A percentile compares a stretch with the other conserved stretches of the same genome.
Conservation (phyloP, 345 rosid genomes). For the Trapa incisa region DNA sequence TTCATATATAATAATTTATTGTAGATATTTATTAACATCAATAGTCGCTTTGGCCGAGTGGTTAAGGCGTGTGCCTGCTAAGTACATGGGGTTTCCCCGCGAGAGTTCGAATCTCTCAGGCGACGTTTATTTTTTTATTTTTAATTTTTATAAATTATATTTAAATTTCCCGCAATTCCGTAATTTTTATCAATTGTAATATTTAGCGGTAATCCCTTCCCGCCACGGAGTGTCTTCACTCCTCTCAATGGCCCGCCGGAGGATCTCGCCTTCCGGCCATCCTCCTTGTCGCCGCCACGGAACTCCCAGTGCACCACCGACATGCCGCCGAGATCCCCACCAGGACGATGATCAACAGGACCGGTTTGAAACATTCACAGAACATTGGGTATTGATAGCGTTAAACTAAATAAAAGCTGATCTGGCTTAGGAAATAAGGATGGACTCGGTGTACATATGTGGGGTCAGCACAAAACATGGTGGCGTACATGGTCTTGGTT, state of each 20-base stretch:
- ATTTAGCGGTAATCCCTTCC: background rate
- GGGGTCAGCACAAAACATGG: background rate
- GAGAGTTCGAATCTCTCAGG: slow-evolving; percentile 75
- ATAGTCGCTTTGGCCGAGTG: slow-evolving; percentile 78
- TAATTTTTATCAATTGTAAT: background rate
- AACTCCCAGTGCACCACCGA: background rate
- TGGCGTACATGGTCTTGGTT: background rate
- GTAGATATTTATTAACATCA: too few relatives aligned
- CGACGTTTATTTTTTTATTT: slow-evolving; percentile 14
- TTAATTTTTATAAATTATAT: background rate
- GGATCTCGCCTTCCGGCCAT: background rate
- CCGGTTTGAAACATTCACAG: too few relatives aligned
- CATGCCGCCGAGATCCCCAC: slow-evolving; percentile 1
- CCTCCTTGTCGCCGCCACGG: background rate
- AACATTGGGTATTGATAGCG: too few relatives aligned
- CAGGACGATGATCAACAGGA: background rate
- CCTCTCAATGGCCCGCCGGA: slow-evolving; percentile 1
- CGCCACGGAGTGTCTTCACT: background rate
- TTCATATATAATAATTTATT: too few relatives aligned
- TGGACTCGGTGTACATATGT: background rate
- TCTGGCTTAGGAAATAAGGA: background rate
- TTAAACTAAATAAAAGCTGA: background rate
- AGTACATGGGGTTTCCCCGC: slow-evolving; percentile 79
- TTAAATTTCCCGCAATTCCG: background rate
- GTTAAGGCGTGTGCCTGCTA: slow-evolving; percentile 94